Base-by-base conservation (phyloP, 768 basidiomycete species). In the Trametes villosa region DNA sequence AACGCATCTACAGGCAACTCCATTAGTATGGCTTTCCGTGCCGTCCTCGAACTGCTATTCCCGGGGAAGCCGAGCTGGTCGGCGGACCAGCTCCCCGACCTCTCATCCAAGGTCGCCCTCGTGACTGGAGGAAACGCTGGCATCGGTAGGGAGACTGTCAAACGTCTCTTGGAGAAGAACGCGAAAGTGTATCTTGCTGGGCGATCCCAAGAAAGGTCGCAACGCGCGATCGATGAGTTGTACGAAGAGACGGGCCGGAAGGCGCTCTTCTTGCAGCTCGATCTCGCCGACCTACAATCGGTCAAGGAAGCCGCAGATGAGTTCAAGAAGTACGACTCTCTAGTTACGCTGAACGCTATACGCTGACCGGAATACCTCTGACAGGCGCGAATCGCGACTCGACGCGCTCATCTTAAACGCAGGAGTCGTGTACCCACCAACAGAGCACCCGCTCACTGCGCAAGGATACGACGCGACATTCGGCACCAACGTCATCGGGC, bases 141-240 rank as follows among this genome's bases (percentile, higher is more conserved):
- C 1, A 77, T 88, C 33, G 87, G 87, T 20, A 83, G 84, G 61
- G 84, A 86, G 67, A 84, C 82, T 1, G 81, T 74, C 7, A 85
- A 83, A 76, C 77, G 72, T 3, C 78, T 86, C 7, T 74, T 89
- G 15, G 36, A 59, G 9, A 83, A 83, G 65, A 81, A 86, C 68
- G 87, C 87, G 9, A 86, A 81, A 49, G 87, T 90, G 0, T 89
- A 90, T 66, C 38, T 88, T 31, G 84, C 82, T 0, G 72, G 75
- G 8, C 79, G 86, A n/a, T 78, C 67, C 50, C 59, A 69, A 46
- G 68, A 74, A 38, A 86, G 81, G 60, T 74, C 77, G 2, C 71
- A 76, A 11, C 67, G 64, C 6, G 83, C 83, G 0, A 87, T 88
- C 53, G 59, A 72, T 33, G 79, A 83, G 8, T 73, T 90, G 54